phyloP scores from a whole-genome alignment of 495 filamentous ascomycete genomes.

The Pyrenula massariospora region DNA sequence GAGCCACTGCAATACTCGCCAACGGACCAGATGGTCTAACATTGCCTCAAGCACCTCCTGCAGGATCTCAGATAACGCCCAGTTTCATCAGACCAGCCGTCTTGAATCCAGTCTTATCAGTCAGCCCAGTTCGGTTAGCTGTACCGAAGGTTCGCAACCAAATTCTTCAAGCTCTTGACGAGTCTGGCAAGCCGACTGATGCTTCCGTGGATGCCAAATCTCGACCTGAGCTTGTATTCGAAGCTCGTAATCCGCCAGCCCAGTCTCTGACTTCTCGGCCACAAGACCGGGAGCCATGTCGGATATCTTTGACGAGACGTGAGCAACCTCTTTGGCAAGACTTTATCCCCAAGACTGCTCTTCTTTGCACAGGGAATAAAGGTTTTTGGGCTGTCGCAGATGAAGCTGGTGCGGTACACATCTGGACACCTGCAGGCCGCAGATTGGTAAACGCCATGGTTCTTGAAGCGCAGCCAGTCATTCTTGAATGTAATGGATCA shows the following conservation, averaged over 20 bases:
- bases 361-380: conserved; percentile 79
- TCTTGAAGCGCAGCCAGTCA: conserved; percentile 85
- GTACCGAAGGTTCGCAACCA: conserved; percentile 78
- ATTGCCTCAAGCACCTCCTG: conserved; percentile 39
- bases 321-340: conserved; percentile 89
- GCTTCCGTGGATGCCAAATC: conserved; percentile 45
- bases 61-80: conserved; percentile 59
- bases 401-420: conserved; percentile 85
- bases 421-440: conserved; percentile 91
- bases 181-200: conserved; percentile 29
- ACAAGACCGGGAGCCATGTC: conserved; percentile 65
- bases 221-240: conserved; percentile 54
- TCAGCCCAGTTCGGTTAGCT: conserved; percentile 79
- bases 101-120: conserved; percentile 60
- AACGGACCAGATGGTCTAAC: conserved; percentile 70
- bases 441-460: conserved; percentile 72
- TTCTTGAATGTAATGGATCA: conserved; percentile 78
- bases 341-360: conserved; percentile 69
- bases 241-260: conserved; percentile 58
- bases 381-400: conserved; percentile 86
- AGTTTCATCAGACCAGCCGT: conserved; percentile 84
- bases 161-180: conserved; percentile 48
- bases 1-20: conserved; percentile 59
- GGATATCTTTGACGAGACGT: conserved; percentile 68
- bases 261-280: conserved; percentile 42